Base-by-base conservation (phyloP, 257 asterid genomes). In the Haberlea rhodopensis region DNA sequence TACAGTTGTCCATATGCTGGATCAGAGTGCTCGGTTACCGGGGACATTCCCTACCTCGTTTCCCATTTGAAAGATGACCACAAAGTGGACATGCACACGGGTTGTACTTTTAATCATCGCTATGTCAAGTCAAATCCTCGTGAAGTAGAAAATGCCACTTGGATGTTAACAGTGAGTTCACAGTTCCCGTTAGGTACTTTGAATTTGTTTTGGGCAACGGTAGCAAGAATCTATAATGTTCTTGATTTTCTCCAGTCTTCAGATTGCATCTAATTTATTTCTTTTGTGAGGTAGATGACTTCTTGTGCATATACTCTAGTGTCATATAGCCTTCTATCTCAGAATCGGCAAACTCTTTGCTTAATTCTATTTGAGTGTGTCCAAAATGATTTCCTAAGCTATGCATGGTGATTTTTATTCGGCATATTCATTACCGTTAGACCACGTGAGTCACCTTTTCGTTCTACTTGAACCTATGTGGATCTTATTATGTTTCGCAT, bases 71-170 rank as follows among this genome's bases (percentile, higher is more conserved):
- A 88, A 66, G 90, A 85, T 43, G 90, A 81, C 62, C 96, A 88
- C 73, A 88, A 88, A 75, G 96, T 88, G 75, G 96, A 88, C 76
- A 88, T 88, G 96, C 96, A 88, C 84, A 76, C 85, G 0, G 96
- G 96, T 20, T 83, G 84, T 72, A 83, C 96, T 27, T 88, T 88
- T 72, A 87, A 87, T 69, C 96, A 87, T 75, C 85, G 96, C 16
- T 87, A 87, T 29, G 96, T 87, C 2, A 87, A 85, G 81, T 83
- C 89, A 20, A 87, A 87, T 72, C 96, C 95, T 31, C 94, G 90
- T 51, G 94, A 83, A 80, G 96, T 85, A 45, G 96, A 87, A 70
- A 87, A 87, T 32, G 96, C 96, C 23, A 87, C 96, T 10, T 87
- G 94, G 96, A 87, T 87, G 96, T 76, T 85, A 60, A 85, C 96